Conservation (phyloP, 164 flowering plant genomes). For the Cinnamomum chago region DNA sequence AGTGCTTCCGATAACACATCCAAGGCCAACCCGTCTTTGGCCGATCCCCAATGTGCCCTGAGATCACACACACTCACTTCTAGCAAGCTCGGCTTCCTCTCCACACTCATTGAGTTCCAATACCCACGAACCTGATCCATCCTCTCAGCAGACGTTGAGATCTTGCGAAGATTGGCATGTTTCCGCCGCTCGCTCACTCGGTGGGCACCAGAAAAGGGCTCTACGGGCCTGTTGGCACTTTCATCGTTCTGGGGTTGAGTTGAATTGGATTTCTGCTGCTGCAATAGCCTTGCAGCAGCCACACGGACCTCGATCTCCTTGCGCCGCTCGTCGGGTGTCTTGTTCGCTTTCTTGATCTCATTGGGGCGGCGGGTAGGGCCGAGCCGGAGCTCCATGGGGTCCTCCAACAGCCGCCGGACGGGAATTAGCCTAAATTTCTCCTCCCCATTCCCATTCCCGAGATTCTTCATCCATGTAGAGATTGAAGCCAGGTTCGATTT, state of each 20-base stretch:
- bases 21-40: constrained; percentile 47
- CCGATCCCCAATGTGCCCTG: constrained; percentile 45
- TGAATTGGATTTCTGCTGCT: constrained; percentile 78
- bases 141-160: constrained; percentile 52
- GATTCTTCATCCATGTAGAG: constrained; percentile 87
- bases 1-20: constrained; percentile 73
- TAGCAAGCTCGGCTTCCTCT: constrained; percentile 57
- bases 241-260: constrained; percentile 36
- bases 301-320: constrained; percentile 98
- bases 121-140: constrained; percentile 58
- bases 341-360: constrained; percentile 94
- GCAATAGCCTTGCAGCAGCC: constrained; percentile 91
- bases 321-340: constrained; percentile 86
- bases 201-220: constrained; percentile 29
- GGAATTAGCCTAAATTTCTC: constrained; percentile 89
- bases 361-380: constrained; percentile 70
- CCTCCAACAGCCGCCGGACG: constrained; percentile 62
- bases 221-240: constrained; percentile 25
- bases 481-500: constrained; percentile 73
- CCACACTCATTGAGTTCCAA: constrained; percentile 71
- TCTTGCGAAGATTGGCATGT: constrained; percentile 42
- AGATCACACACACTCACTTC: constrained; percentile 50
- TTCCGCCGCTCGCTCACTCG: constrained; percentile 59
- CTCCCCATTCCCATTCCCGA: constrained; percentile 63
- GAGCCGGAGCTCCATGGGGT: constrained; percentile 79